phyloP scores from a whole-genome alignment of 1,139 yeast species.

The Diutina pseudorugosa region DNA sequence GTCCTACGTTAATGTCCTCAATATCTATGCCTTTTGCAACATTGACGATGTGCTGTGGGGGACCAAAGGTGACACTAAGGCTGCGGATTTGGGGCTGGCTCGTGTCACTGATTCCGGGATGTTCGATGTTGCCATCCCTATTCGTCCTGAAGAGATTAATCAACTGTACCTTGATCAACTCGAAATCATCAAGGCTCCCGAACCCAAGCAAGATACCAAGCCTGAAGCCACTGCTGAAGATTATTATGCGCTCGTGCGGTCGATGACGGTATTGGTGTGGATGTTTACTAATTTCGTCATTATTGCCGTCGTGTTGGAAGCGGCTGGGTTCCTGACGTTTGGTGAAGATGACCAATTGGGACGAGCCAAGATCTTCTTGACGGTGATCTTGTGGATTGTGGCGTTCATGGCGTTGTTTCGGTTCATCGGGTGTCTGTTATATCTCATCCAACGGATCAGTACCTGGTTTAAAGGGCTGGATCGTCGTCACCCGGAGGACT shows the following conservation, averaged over 20 bases:
- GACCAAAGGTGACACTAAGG: slow-evolving; percentile 17
- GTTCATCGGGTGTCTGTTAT: slow-evolving; percentile 53
- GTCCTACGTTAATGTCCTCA: slow-evolving; percentile 4
- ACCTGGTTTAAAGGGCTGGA: neutral
- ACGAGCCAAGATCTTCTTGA: slow-evolving; percentile 41
- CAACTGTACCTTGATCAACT: slow-evolving; percentile 50
- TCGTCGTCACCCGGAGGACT: neutral
- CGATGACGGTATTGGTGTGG: slow-evolving; percentile 74
- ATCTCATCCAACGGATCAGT: slow-evolving; percentile 25
- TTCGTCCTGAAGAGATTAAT: slow-evolving; percentile 46
- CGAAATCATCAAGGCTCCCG: slow-evolving; percentile 36
- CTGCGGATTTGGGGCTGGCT: slow-evolving; percentile 37
- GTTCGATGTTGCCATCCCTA: slow-evolving; percentile 58
- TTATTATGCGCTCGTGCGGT: slow-evolving; percentile 70
- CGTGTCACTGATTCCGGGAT: slow-evolving; percentile 56
- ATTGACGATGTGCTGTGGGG: slow-evolving; percentile 4
- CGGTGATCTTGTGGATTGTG: slow-evolving; percentile 69
- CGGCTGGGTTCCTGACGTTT: slow-evolving; percentile 47
- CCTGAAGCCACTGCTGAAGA: slow-evolving; percentile 36
- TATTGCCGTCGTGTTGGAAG: slow-evolving; percentile 58
- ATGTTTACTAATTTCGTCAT: slow-evolving; percentile 61
- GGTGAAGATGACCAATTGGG: slow-evolving; percentile 8
- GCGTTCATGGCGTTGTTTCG: slow-evolving; percentile 71
- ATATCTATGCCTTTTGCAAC: slow-evolving; percentile 3
- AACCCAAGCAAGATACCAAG: slow-evolving; percentile 5